Evolutionary conservation across 139 green algal genomes (phyloP), one percentile per base, ranked within the genome.

Genomic region (Spirogloea muscicola): DNA sequence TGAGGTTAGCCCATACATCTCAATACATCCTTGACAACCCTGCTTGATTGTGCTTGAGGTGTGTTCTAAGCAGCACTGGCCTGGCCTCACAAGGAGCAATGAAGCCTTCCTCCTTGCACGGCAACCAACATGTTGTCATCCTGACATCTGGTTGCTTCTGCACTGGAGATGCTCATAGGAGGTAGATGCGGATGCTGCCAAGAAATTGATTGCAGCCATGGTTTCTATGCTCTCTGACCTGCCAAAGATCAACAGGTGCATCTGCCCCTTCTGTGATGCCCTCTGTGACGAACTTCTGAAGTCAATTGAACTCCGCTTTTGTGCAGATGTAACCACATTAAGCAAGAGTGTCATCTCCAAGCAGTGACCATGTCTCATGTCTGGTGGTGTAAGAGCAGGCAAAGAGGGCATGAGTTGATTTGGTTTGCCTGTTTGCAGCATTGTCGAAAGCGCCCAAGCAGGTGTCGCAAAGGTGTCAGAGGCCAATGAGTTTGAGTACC

Each of bases 301-400:
- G 46, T 55, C 46, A 21, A 55, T 55, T 55, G n/a, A 31, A 55
- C 21, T 55, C n/a, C 46, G 21, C 21, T 55, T 55, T n/a, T n/a
- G n/a, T n/a, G n/a, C 21, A 55, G n/a, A n/a, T n/a, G n/a, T n/a
- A n/a, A 21, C 46, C 46, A 55, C n/a, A 21, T 55, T 55, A 21
- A 55, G 46, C 21, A 55, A 55, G 21, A 31, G 46, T 21, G 21
- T 55, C n/a, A 31, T n/a, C 21, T 55, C 46, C n/a, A 31, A 55
- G n/a, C n/a, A 44, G 18, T 66, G 18, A 44, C 39, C 25, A 1
- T 81, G 95, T 18, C 87, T 92, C 27, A 68, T 82, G 0, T 41
- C 33, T 25, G 76, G 48, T 79, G 70, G 44, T 25, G n/a, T 57
- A n/a, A 57, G 3, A 31, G 25, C 48, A 57, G 25, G 1, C 21